Evolutionary conservation across 2,329 filamentous ascomycete genomes (phyloP).

Genomic region (Monosporascus sp.): DNA sequence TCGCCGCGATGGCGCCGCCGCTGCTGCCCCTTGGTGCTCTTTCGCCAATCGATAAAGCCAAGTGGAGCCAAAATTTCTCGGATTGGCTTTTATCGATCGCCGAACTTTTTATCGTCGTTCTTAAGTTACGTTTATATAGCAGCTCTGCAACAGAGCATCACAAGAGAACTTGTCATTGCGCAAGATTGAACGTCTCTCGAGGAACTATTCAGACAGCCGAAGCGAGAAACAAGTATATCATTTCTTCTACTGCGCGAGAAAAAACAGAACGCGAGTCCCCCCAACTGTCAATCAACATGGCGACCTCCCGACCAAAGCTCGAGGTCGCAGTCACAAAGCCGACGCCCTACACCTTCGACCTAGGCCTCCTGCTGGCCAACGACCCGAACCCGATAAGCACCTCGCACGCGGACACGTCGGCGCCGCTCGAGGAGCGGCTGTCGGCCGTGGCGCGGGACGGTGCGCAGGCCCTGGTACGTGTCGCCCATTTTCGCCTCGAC

Average conservation of each 20-base stretch:
- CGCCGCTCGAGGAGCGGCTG: constrained; percentile 60
- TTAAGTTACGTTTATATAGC: background rate
- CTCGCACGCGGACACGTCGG: constrained; percentile 36
- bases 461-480: constrained; percentile 65
- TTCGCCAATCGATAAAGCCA: constrained; percentile 17
- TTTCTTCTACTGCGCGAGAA: background rate
- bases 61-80: constrained; percentile 13
- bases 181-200: too few species aligned
- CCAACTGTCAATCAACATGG: constrained; percentile 4
- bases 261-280: background rate
- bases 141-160: background rate
- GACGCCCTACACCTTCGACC: constrained; percentile 26
- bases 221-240: too few species aligned
- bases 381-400: constrained; percentile 68
- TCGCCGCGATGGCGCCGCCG: too few species aligned
- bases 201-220: too few species aligned
- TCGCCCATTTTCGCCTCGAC: background rate
- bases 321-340: constrained; percentile 23
- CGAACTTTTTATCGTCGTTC: background rate
- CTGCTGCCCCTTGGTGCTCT: too few species aligned
- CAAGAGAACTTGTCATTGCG: background rate
- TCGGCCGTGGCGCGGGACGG: constrained; percentile 75
- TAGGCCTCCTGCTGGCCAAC: constrained; percentile 72
- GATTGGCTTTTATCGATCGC: background rate
- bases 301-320: constrained; percentile 22